Evolutionary conservation across 495 filamentous ascomycete genomes (phyloP).

Genomic region (Penicillium waksmanii): DNA sequence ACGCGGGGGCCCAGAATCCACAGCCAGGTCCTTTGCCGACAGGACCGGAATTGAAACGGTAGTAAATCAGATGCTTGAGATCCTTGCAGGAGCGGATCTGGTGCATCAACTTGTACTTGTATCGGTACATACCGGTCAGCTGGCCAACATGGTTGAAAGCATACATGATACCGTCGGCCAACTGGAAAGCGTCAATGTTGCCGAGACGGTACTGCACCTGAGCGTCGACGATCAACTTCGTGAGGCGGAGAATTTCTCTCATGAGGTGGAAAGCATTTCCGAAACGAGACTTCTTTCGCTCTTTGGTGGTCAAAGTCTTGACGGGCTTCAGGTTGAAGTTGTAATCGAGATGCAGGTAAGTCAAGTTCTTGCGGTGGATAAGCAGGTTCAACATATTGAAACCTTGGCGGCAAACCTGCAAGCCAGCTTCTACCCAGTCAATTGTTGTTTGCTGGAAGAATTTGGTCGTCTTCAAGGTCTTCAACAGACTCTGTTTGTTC

Average conservation of each 20-base stretch:
- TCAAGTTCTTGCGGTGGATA: conserved; percentile 98
- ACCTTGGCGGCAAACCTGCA: conserved; percentile 97
- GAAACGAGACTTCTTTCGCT: conserved; percentile 99
- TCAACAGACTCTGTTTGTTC: conserved; percentile 90
- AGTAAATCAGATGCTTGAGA: conserved; percentile 98
- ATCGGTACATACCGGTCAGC: conserved; percentile 99
- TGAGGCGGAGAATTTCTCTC: conserved; percentile 97
- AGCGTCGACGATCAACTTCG: conserved; percentile 97
- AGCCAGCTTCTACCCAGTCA: conserved; percentile 98
- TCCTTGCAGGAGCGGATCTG: conserved; percentile 99
- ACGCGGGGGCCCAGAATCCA: conserved; percentile 99
- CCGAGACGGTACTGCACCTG: conserved; percentile 98
- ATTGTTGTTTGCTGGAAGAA: conserved; percentile 99
- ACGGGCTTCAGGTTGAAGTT: conserved; percentile 99
- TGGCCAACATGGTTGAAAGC: conserved; percentile 99
- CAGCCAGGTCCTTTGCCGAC: conserved; percentile 98
- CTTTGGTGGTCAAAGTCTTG: conserved; percentile 98
- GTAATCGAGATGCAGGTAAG: conserved; percentile 98
- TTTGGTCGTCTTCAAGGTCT: conserved; percentile 90
- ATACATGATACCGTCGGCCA: conserved; percentile 97
- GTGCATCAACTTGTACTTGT: conserved; percentile 99
- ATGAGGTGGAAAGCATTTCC: conserved; percentile 99
- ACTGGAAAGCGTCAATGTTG: conserved; percentile 98
- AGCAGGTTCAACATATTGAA: conserved; percentile 99
- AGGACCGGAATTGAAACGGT: conserved; percentile 96